These are phyloP conservation scores for Leishmania martiniquensis DNA, from an alignment of 208 protist genomes.

Conservation along the genomic window DNA sequence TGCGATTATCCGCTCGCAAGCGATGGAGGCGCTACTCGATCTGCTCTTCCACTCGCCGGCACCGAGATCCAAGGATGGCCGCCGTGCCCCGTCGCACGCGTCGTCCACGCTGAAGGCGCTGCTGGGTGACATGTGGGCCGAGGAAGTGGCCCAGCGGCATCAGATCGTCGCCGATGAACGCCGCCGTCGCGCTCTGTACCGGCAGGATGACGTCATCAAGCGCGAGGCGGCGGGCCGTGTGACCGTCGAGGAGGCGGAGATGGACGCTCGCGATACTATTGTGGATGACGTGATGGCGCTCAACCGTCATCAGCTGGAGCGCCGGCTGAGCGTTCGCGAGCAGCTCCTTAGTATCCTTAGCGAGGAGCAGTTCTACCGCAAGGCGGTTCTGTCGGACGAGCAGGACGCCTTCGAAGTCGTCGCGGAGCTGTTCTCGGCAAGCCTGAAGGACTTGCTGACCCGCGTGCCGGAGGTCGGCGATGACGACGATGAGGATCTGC, in stretches of 20 bases:
- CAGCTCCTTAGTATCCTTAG: constrained; percentile 38
- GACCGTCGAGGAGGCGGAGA: constrained; percentile 46
- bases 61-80: constrained; percentile 7
- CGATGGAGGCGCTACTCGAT: constrained; percentile 63
- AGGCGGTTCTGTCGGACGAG: constrained; percentile 58
- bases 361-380: constrained; percentile 80
- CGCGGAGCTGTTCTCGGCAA: constrained; percentile 59
- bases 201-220: constrained; percentile 44
- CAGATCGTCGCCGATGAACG: constrained; percentile 55
- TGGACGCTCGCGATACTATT: constrained; percentile 55
- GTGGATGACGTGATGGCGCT: constrained; percentile 54
- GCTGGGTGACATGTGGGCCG: constrained; percentile 35
- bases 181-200: constrained; percentile 58
- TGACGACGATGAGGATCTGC: constrained; percentile 39
- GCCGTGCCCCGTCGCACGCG: constrained; percentile 18
- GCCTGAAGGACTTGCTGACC: constrained; percentile 47
- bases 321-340: constrained; percentile 61
- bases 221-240: constrained; percentile 53
- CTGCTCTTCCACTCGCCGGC: constrained; percentile 34
- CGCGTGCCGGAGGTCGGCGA: constrained; percentile 21
- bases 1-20: constrained; percentile 53
- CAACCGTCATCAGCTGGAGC: constrained; percentile 62
- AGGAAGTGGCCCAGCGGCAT: constrained; percentile 51
- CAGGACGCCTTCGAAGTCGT: constrained; percentile 76
- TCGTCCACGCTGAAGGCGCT: constrained; percentile 38